These are phyloP conservation scores for Fraxinus dipetala DNA, from an alignment of 305 asterid genomes.

Conservation along the genomic window DNA sequence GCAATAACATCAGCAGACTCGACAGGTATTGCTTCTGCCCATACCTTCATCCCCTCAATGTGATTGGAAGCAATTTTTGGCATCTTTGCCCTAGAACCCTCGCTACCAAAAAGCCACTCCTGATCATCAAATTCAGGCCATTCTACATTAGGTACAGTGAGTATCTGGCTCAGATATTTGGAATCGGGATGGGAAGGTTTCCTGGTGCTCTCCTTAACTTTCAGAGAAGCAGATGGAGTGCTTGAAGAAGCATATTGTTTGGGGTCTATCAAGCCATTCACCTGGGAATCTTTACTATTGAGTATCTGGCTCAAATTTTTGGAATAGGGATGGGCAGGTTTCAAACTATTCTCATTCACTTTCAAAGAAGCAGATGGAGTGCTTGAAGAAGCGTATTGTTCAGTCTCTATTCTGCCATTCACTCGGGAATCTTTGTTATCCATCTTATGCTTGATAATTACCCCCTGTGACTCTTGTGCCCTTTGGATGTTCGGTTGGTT, in stretches of 20 bases:
- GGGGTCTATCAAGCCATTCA: slow-evolving; percentile 26
- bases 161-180: slow-evolving; percentile 42
- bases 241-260: slow-evolving; percentile 18
- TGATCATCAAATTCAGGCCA: slow-evolving; percentile 43
- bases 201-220: slow-evolving; percentile 28
- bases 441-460: slow-evolving; percentile 9
- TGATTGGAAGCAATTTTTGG: slow-evolving; percentile 21
- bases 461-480: slow-evolving; percentile 17
- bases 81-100: slow-evolving; percentile 27
- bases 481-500: slow-evolving; percentile 8
- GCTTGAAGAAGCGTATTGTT: slow-evolving; percentile 16
- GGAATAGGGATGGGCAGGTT: slow-evolving; percentile 50
- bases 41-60: slow-evolving; percentile 35
- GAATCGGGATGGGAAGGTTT: slow-evolving; percentile 54
- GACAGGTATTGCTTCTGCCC: slow-evolving; percentile 47
- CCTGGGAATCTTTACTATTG: slow-evolving; percentile 18
- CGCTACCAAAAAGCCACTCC: slow-evolving; percentile 43
- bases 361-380: slow-evolving; percentile 23
- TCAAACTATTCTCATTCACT: slow-evolving; percentile 27
- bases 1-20: slow-evolving; percentile 42
- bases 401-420: slow-evolving; percentile 27
- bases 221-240: slow-evolving; percentile 22
- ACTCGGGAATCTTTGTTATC: slow-evolving; percentile 20
- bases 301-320: slow-evolving; percentile 42
- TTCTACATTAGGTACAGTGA: slow-evolving; percentile 41